These are phyloP conservation scores for Fonsecaea multimorphosa DNA, from an alignment of 2,329 filamentous ascomycete species.

Conservation along the genomic window DNA sequence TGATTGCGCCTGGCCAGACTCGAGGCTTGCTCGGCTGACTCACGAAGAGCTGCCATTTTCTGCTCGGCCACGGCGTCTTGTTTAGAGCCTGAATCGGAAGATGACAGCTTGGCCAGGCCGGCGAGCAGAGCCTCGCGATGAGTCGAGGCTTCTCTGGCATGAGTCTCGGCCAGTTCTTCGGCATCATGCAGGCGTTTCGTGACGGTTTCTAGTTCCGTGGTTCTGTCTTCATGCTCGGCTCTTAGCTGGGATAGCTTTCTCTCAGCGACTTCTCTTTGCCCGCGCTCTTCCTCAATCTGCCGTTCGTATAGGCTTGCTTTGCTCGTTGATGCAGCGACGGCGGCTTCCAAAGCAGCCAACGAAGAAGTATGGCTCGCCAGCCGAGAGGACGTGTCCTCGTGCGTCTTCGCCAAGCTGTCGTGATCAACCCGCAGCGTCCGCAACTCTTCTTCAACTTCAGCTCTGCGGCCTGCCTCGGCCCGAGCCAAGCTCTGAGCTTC, in stretches of 20 bases:
- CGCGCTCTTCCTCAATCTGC: constrained; percentile 81
- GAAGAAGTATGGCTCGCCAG: constrained; percentile 73
- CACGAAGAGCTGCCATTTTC: constrained; percentile 74
- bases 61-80: constrained; percentile 58
- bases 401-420: constrained; percentile 72
- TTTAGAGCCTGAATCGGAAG: constrained; percentile 49
- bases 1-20: constrained; percentile 85
- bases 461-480: constrained; percentile 77
- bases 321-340: constrained; percentile 77
- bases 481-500: constrained; percentile 76
- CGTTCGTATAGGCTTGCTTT: constrained; percentile 78
- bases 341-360: constrained; percentile 75
- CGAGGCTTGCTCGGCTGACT: constrained; percentile 79
- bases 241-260: constrained; percentile 76
- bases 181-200: constrained; percentile 79
- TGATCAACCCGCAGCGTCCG: constrained; percentile 86
- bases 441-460: constrained; percentile 76
- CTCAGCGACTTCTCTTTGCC: constrained; percentile 76
- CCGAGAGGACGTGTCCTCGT: constrained; percentile 69
- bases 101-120: constrained; percentile 76
- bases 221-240: constrained; percentile 80
- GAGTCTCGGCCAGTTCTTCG: constrained; percentile 84
- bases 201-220: constrained; percentile 75
- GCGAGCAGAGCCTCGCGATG: constrained; percentile 82
- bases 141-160: constrained; percentile 83